Evolutionary conservation across 805 yeast species (phyloP).

Genomic region (Cyberlindnera suaveolens): DNA sequence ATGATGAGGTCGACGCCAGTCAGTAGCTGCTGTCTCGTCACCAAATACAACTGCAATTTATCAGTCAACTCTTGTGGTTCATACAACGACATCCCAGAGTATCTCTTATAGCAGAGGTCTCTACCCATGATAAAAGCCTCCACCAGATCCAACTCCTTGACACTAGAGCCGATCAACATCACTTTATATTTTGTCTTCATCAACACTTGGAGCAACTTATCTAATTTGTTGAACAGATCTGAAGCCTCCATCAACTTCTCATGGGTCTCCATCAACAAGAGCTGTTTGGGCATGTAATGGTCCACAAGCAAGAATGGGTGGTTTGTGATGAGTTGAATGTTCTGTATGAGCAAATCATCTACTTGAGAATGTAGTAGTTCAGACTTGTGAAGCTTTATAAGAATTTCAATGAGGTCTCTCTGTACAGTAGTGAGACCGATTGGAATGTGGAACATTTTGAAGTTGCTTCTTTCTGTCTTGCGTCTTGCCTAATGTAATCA

Average conservation of each 20-base stretch:
- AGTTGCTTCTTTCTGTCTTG: too few relatives aligned
- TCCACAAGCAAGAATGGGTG: conserved; percentile 72
- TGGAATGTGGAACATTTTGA: conserved; percentile 28
- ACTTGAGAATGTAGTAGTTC: conserved; percentile 21
- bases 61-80: neutral
- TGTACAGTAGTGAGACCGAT: conserved; percentile 39
- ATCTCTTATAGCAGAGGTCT: conserved; percentile 51
- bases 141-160: conserved; percentile 68
- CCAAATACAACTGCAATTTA: conserved; percentile 29
- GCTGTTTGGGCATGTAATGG: conserved; percentile 68
- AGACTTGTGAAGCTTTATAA: conserved; percentile 36
- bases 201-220: conserved; percentile 31
- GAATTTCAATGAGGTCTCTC: conserved; percentile 35
- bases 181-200: conserved; percentile 17
- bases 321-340: conserved; percentile 32
- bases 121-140: conserved; percentile 80
- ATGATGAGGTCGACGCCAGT: conserved; percentile 36
- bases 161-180: conserved; percentile 49
- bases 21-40: conserved; percentile 39
- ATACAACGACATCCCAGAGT: conserved; percentile 56
- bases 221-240: conserved; percentile 53
- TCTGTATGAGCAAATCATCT: conserved; percentile 1
- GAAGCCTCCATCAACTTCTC: conserved; percentile 46
- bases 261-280: conserved; percentile 60
- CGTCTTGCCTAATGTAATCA: too few relatives aligned